These are phyloP conservation scores for Musa troglodytarum DNA, from an alignment of 176 grass and related monocot genomes.

Conservation along the genomic window DNA sequence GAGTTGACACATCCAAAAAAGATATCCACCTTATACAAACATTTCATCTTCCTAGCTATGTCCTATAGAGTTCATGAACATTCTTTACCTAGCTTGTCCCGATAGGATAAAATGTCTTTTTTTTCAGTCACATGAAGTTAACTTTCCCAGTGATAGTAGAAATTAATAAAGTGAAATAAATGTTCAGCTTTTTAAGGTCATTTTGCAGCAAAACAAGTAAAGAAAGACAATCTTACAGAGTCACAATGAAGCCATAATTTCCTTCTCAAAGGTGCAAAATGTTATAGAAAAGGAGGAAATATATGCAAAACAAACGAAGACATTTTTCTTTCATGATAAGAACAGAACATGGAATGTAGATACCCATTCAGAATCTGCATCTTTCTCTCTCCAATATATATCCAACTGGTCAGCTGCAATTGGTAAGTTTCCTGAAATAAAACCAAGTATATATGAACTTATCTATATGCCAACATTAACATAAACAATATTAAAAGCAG, in stretches of 20 bases:
- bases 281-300: background rate
- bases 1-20: background rate
- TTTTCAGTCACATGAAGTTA: too few relatives aligned
- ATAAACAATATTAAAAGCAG: background rate
- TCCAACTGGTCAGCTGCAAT: constrained; percentile 45
- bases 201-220: background rate
- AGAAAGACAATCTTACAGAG: background rate
- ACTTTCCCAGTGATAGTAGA: too few relatives aligned
- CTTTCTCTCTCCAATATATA: constrained; percentile 92
- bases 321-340: background rate
- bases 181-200: background rate
- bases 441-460: constrained; percentile 3
- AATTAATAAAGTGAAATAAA: too few relatives aligned
- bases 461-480: background rate
- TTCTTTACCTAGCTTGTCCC: background rate
- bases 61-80: background rate
- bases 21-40: background rate
- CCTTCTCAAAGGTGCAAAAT: background rate
- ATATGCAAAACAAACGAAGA: background rate
- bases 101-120: background rate
- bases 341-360: background rate
- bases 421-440: constrained; percentile 39
- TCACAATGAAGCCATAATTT: background rate
- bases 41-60: background rate
- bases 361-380: constrained; percentile 97